These are phyloP conservation scores for Fusarium ramigenum DNA, from an alignment of 2,329 filamentous ascomycete genomes.

Conservation along the genomic window DNA sequence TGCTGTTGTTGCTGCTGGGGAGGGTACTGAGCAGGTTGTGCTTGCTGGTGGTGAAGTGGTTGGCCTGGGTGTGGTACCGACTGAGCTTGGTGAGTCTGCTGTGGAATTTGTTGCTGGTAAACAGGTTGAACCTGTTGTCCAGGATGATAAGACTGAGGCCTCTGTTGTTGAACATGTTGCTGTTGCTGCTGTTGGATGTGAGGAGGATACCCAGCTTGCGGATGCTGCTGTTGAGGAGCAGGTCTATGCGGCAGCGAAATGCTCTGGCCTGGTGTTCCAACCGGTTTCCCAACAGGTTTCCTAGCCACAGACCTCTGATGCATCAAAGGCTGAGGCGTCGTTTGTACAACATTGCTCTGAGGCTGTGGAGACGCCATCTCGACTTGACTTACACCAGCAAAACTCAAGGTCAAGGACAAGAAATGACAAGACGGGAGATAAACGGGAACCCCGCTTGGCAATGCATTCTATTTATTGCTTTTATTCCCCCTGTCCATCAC, in stretches of 20 bases:
- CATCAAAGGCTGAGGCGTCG: constrained; percentile 12
- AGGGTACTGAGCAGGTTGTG: neutral
- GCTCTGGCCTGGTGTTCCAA: neutral
- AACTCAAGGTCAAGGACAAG: constrained; percentile 1
- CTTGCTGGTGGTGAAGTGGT: neutral
- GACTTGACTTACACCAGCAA: constrained; percentile 15
- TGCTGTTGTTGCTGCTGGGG: constrained; percentile 7
- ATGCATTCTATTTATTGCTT: constrained; percentile 7
- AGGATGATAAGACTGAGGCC: constrained; percentile 15
- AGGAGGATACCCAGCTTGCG: neutral
- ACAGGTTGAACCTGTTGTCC: neutral
- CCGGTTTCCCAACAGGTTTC: constrained; percentile 11
- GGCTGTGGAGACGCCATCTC: constrained; percentile 29
- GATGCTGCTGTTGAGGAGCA: neutral
- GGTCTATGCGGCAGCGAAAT: constrained; percentile 18
- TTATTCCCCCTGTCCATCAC: constrained; percentile 11
- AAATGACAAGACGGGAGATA: constrained; percentile 24
- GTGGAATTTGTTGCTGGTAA: neutral
- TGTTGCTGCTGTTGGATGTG: constrained; percentile 19
- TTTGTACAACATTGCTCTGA: neutral
- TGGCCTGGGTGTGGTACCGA: neutral
- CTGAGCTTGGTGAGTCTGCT: neutral
- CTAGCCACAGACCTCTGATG: constrained; percentile 28
- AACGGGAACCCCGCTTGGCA: constrained; percentile 13
- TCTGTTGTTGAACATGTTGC: constrained; percentile 7